Percentiles rank a stretch among this genome's conserved stretches.
phyloP scores from a whole-genome alignment of 768 basidiomycete genomes.

The Macrolepiota albuminosa region DNA sequence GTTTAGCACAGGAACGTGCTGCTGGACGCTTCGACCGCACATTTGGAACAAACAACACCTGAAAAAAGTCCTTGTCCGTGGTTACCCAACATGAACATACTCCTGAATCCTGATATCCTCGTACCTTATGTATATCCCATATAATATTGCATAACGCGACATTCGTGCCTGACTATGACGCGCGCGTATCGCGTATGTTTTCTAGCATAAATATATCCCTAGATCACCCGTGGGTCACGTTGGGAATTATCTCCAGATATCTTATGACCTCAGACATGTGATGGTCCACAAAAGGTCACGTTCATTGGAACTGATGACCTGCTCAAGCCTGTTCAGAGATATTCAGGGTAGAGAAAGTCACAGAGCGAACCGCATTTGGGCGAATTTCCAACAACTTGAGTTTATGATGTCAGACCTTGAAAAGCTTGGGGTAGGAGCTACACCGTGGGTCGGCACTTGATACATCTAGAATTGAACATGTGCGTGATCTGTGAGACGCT shows the following conservation, averaged over 20 bases:
- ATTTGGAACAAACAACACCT: conserved; percentile 10
- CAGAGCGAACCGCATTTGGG: background rate
- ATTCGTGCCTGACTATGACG: conserved; percentile 17
- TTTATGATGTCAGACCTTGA: background rate
- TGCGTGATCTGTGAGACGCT: background rate
- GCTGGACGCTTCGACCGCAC: conserved; percentile 18
- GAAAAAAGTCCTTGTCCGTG: background rate
- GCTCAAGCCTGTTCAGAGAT: background rate
- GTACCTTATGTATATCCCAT: conserved; percentile 14
- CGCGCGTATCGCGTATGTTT: conserved; percentile 1
- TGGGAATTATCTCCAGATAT: background rate
- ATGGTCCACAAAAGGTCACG: conserved; percentile 7
- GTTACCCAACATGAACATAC: background rate
- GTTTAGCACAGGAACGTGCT: conserved; percentile 45
- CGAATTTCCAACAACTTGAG: background rate
- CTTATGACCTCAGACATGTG: background rate
- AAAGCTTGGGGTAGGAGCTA: background rate
- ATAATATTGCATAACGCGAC: conserved; percentile 10
- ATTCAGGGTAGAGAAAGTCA: background rate
- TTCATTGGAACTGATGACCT: conserved; percentile 2
- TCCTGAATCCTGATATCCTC: background rate
- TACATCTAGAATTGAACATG: background rate
- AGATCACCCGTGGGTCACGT: background rate
- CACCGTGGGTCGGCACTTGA: background rate
- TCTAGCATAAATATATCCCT: background rate